phyloP scores from a whole-genome alignment of 139 green algal genomes.

The Spirogloea muscicola region DNA sequence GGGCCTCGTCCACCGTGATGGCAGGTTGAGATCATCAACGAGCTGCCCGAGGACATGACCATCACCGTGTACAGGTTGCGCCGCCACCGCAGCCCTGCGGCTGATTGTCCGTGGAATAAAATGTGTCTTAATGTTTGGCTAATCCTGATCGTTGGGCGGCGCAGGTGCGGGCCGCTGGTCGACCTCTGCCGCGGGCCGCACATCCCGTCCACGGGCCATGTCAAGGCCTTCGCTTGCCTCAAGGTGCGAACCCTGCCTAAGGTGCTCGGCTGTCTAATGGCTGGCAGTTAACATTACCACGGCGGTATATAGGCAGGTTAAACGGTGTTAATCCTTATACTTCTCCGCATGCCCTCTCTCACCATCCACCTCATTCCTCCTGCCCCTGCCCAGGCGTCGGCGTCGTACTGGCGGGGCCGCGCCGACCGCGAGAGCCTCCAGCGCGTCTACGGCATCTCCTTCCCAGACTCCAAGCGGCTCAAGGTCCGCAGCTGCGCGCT shows the following conservation, averaged over 20 bases:
- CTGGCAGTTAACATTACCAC: no score
- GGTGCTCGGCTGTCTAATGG: no score
- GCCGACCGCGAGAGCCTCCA: conserved; percentile 61
- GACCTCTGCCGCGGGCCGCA: conserved; percentile 93
- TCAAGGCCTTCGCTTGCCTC: conserved; percentile 60
- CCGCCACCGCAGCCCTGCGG: no score
- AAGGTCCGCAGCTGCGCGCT: conserved; percentile 51
- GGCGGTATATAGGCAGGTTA: no score
- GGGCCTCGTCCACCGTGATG: no score
- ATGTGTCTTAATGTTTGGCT: no score
- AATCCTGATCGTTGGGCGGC: no score
- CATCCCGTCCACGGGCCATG: conserved; percentile 79
- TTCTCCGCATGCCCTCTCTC: not conserved
- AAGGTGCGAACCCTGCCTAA: no score
- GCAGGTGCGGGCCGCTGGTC: conserved; percentile 90
- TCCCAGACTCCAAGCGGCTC: conserved; percentile 87
- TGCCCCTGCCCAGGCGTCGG: conserved; percentile 18
- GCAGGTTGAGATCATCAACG: conserved; percentile 84
- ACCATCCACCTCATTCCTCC: not conserved
- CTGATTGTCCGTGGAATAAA: no score
- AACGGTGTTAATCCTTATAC: no score
- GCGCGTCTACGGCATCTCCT: conserved; percentile 96
- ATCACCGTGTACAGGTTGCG: conserved; percentile 92
- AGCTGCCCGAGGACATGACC: conserved; percentile 72
- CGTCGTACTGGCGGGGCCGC: conserved; percentile 29